phyloP scores from a whole-genome alignment of 345 rosid genomes.

The Carallia pectinifolia region DNA sequence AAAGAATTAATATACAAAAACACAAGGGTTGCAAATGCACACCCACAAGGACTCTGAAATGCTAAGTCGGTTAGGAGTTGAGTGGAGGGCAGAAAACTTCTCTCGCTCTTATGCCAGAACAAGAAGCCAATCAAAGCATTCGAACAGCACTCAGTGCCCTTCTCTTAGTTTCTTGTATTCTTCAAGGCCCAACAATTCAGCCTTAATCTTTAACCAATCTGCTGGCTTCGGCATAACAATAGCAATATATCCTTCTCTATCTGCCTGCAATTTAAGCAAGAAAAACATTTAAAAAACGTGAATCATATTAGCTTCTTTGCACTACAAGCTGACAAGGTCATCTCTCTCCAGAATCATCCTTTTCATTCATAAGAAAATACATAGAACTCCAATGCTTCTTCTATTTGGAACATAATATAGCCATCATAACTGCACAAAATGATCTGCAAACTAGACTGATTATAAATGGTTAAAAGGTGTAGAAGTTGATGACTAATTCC shows the following conservation, averaged over 20 bases:
- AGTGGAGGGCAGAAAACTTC: not conserved
- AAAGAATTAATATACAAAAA: not conserved
- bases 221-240: constrained; percentile 86
- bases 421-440: too few species aligned
- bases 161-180: constrained; percentile 54
- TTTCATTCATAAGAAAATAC: not conserved
- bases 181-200: constrained; percentile 52
- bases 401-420: not conserved
- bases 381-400: not conserved
- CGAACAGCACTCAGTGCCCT: constrained; percentile 6
- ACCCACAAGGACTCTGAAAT: not conserved
- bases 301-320: too few species aligned
- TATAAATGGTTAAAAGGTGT: too few species aligned
- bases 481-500: too few species aligned
- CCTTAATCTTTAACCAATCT: constrained; percentile 72
- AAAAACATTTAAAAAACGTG: constrained; percentile 2
- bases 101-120: not conserved
- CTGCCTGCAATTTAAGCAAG: constrained; percentile 52
- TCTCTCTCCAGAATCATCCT: not conserved
- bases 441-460: too few species aligned
- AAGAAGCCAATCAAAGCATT: not conserved
- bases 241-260: constrained; percentile 87
- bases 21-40: not conserved
- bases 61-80: not conserved
- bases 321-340: not conserved